A percentile compares a stretch with the other conserved stretches of the same genome.
Evolutionary conservation across 2,329 filamentous ascomycete genomes (phyloP).

Genomic region (Ceratocystis eucalypticola): DNA sequence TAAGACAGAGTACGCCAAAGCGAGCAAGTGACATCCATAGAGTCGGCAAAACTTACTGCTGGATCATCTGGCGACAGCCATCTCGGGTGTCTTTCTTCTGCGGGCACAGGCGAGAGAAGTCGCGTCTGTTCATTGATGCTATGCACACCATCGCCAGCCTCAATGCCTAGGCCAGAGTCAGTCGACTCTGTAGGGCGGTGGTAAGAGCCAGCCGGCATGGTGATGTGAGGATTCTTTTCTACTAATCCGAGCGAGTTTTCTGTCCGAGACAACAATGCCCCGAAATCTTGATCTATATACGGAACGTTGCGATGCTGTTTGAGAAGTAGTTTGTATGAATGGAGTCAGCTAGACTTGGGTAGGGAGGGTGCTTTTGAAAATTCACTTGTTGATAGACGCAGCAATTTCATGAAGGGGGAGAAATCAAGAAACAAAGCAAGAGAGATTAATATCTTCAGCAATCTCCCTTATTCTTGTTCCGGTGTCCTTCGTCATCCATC

Average conservation of each 20-base stretch:
- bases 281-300: no score
- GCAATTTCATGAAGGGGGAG: no score
- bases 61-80: slow-evolving; percentile 32
- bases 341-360: no score
- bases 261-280: neutral
- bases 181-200: slow-evolving; percentile 3
- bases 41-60: slow-evolving; percentile 24
- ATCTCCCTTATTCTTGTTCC: no score
- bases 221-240: neutral
- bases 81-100: slow-evolving; percentile 30
- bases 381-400: no score
- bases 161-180: slow-evolving; percentile 13
- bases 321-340: no score
- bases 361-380: no score
- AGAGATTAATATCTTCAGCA: no score
- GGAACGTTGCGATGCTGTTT: no score
- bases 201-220: slow-evolving; percentile 9
- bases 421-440: no score
- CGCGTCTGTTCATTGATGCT: slow-evolving; percentile 43
- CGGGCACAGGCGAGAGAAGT: slow-evolving; percentile 54
- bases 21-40: neutral
- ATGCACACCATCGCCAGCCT: slow-evolving; percentile 22
- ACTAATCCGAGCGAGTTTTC: neutral
- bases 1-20: neutral
- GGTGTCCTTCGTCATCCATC: no score